Evolutionary conservation across 2,329 filamentous ascomycete species (phyloP).

Genomic region (Stachybotrys chlorohalonatus): DNA sequence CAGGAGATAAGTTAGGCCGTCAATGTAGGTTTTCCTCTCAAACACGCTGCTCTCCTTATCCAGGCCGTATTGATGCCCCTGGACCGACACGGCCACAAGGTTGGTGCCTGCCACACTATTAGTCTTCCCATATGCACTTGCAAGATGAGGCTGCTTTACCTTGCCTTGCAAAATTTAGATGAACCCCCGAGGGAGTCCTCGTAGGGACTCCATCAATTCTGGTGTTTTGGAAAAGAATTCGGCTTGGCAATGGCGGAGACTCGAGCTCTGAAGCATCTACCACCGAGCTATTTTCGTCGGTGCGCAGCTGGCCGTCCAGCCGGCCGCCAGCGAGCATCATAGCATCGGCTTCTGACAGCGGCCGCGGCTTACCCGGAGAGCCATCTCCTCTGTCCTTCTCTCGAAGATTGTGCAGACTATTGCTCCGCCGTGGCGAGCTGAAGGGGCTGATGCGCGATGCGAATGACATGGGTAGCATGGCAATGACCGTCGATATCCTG

Average conservation of each 20-base stretch:
- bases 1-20: conserved; percentile 55
- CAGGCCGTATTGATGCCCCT: conserved; percentile 13
- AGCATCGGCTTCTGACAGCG: conserved; percentile 11
- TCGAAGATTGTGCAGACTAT: conserved; percentile 20
- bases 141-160: conserved; percentile 10
- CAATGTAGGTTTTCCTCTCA: conserved; percentile 54
- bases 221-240: conserved; percentile 3
- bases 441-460: conserved; percentile 41
- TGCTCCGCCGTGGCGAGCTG: conserved; percentile 35
- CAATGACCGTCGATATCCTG: conserved; percentile 38
- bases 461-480: conserved; percentile 43
- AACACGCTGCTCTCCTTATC: conserved; percentile 15
- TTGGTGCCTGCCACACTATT: conserved; percentile 10
- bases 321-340: conserved; percentile 5
- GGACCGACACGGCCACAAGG: conserved; percentile 17
- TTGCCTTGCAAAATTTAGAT: conserved; percentile 23
- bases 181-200: conserved; percentile 19
- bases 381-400: conserved; percentile 6
- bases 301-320: conserved; percentile 6
- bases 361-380: conserved; percentile 6
- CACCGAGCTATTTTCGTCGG: conserved; percentile 2
- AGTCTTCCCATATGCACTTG: not conserved
- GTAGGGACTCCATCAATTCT: conserved; percentile 6
- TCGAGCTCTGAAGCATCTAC: conserved; percentile 3
- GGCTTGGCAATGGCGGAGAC: not conserved